Base-by-base conservation (phyloP, 2,329 filamentous ascomycete genomes). In the Fusarium cyanostomum region DNA sequence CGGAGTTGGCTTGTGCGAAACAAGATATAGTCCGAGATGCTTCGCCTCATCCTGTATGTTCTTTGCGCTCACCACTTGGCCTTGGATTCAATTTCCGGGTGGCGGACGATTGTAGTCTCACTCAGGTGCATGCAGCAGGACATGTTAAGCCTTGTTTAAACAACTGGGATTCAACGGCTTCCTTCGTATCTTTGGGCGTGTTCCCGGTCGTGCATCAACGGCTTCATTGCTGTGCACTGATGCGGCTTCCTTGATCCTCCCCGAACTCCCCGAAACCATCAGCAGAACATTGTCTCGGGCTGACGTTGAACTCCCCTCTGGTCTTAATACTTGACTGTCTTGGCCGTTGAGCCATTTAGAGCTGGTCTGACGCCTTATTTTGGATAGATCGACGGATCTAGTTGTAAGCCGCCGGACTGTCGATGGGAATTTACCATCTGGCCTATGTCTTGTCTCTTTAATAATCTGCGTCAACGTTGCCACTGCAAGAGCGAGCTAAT, bases 1-100 rank as follows among this genome's bases (percentile, higher is more conserved):
- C 35, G 39, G 52, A 49, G 42, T 37, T 66, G 52, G 42, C 61
- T 54, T 46, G 53, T 60, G 53, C 13, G 31, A 46, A 24, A 27
- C 50, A 24, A 13, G 35, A 41, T 15, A 21, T 54, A 24, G 8
- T 48, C 35, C 27, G 37, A 61, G 45, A 52, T 39, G 26, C 60
- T 24, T 64, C 61, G 62, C 52, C 26, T 21, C 49, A 11, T 15
- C n/a, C 21, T 34, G 13, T 31, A 18, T 13, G 24, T 30, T 8
- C 3, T 51, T 18, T 33, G 27, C 26, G 5, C 24, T 18, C 7
- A 15, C 46, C 26, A 33, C 45, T 30, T 27, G 9, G 26, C 26
- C 34, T 27, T 35, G 10, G 8, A 4, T 21, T n/a, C 16, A n/a
- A 9, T 28, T 8, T 35, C 31, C 9, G 31, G n/a, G n/a, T 18